phyloP scores from a whole-genome alignment of 176 grass and related monocot species.

The Avena eriantha region DNA sequence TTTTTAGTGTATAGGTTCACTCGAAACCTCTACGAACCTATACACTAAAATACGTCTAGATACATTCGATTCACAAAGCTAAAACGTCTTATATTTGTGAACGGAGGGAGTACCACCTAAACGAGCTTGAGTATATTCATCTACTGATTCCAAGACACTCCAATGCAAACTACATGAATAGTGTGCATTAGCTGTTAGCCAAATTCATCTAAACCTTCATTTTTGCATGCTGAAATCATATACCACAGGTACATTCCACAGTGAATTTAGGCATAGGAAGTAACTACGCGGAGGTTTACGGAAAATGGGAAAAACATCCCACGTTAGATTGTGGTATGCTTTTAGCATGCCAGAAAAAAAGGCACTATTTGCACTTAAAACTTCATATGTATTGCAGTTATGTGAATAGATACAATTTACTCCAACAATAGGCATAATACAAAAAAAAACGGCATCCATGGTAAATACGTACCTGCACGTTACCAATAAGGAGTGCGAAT shows the following conservation, averaged over 20 bases:
- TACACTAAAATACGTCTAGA: too few relatives aligned
- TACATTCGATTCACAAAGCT: too few relatives aligned
- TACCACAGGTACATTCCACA: not conserved
- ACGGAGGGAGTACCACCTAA: too few relatives aligned
- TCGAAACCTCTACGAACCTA: too few relatives aligned
- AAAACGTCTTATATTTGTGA: too few relatives aligned
- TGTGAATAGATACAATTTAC: not conserved
- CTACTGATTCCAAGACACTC: too few relatives aligned
- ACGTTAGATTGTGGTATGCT: not conserved
- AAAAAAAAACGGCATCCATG: not conserved
- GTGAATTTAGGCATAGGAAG: not conserved
- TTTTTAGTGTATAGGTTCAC: too few relatives aligned
- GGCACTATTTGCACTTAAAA: not conserved
- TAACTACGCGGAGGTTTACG: not conserved
- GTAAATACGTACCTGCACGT: conserved; percentile 80
- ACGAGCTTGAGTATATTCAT: too few relatives aligned
- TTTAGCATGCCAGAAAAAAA: conserved; percentile 21
- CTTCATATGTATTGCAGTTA: conserved; percentile 9
- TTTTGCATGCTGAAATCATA: not conserved
- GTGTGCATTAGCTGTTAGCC: too few relatives aligned
- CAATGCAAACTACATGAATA: too few relatives aligned
- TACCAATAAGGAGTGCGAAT: conserved; percentile 97
- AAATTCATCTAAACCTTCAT: too few relatives aligned
- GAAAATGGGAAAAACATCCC: not conserved
- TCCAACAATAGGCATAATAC: conserved; percentile 22